Base-by-base conservation (phyloP, 306 rosid genomes). In the Crotalaria pallida region DNA sequence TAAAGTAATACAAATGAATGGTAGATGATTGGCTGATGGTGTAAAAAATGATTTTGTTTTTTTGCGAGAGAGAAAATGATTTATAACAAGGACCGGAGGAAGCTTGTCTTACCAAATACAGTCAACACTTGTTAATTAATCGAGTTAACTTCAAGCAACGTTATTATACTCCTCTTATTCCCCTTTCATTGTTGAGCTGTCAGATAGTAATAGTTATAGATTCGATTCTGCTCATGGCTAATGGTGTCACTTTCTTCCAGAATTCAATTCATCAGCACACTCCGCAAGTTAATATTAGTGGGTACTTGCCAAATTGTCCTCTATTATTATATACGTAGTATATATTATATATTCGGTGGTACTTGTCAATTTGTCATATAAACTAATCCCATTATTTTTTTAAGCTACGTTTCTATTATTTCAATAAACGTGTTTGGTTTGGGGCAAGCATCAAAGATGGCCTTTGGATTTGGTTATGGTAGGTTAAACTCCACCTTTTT, bases 161-260 rank as follows among this genome's bases (percentile, higher is more conserved):
- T 33, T 1, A 58, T 18, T 16, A 1, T 15, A 10, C 4, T 27
- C 4, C 67, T 19, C 10, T 17, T 60, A 31, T 22, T 40, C 1
- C 16, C 11, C 52, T 1, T 6, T 23, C 7, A 21, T 3, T 62
- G 13, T 40, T 41, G 1, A 62, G 0, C 15, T 22, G 29, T 10
- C n/a, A 21, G 13, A 40, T 2, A 40, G 10, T 6, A 38, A 22
- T 40, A 21, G 21, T 38, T 62, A n/a, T 62, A 21, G 34, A 21
- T 62, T 62, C 19, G 15, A 26, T 2, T 7, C 34, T n/a, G 24
- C 19, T 19, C 3, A 13, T 2, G 6, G 8, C 13, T 7, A 3
- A 55, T 41, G 33, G 57, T 13, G 69, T 61, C 62, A 6, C 6
- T 72, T 10, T 61, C 62, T 72, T 72, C 63, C 50, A 50, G 57